Base-by-base conservation (phyloP, 192 early-diverging fungal species). In the Linnemannia zychae region DNA sequence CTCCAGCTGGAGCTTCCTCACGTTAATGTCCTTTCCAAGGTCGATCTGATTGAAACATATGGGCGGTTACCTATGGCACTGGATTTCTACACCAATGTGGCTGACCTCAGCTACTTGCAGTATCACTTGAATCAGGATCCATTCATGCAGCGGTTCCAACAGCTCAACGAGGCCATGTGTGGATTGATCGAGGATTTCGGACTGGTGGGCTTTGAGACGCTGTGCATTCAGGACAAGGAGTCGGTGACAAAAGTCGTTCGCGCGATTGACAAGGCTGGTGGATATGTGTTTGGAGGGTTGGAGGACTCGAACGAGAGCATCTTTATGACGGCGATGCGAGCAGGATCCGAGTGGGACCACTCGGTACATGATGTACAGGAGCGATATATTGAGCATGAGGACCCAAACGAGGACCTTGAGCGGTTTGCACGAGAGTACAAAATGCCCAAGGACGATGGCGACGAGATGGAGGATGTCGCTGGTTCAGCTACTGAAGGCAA, bases 51-150 rank as follows among this genome's bases (percentile, higher is more conserved):
- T 47, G 92, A 94, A 67, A 91, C 92, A 3, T 96, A 97, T 79
- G 95, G 94, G 18, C 90, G 92, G 48, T 44, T 80, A 92, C 93
- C 94, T 37, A 99, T 99, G 88, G 95, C 93, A 69, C 91, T 99
- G 47, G 97, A 99, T 75, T 99, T 95, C 86, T 99, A 99, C 80
- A 99, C 97, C 9, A 96, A 97, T 72, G 97, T 99, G 22, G 94
- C 95, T 89, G 96, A 99, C 83, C 91, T 99, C 18, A 88, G 87
- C 17, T 97, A 98, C 73, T 87, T 99, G 20, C 89, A 97, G 49
- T 90, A 93, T 7, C 90, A 92, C 49, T 86, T 98, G 20, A 94
- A 98, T 78, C 88, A 92, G 36, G 94, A 96, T 73, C 87, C 91
- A 1, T 95, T 95, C 80, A 89, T 88, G 52, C 86, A 86, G 16